These are phyloP conservation scores for Colletotrichum musicola DNA, from an alignment of 2,329 filamentous ascomycete species.

Conservation along the genomic window DNA sequence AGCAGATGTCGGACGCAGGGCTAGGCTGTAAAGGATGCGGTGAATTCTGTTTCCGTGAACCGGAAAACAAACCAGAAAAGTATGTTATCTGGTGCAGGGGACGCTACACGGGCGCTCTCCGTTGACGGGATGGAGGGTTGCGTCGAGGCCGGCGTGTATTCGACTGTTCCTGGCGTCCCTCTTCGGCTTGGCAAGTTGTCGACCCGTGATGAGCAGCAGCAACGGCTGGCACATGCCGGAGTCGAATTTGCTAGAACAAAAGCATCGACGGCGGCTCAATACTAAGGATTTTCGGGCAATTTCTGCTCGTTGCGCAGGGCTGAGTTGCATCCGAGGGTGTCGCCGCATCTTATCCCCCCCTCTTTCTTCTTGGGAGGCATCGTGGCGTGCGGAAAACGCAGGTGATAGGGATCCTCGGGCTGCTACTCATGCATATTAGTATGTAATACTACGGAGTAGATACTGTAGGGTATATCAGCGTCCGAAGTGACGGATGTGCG, in stretches of 20 bases:
- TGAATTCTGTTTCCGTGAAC: conserved; percentile 31
- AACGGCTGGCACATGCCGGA: background rate
- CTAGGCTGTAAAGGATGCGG: conserved; percentile 2
- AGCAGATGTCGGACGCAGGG: background rate
- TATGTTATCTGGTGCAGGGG: background rate
- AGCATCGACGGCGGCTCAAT: background rate
- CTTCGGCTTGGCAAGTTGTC: conserved; percentile 6
- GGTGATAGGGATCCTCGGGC: too few species aligned
- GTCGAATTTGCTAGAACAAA: background rate
- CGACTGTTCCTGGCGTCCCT: background rate
- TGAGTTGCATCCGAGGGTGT: conserved; percentile 18
- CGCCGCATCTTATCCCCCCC: background rate
- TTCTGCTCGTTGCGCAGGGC: conserved; percentile 6
- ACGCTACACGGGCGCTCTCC: background rate
- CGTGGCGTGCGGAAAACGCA: too few species aligned
- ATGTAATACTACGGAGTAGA: too few species aligned
- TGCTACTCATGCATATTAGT: too few species aligned
- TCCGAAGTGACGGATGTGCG: background rate
- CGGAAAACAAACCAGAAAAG: background rate
- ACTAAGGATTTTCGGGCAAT: background rate
- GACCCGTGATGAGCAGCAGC: background rate
- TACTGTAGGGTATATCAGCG: background rate
- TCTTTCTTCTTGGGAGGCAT: background rate
- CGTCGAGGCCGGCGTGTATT: conserved; percentile 4
- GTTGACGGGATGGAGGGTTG: conserved; percentile 1